Conservation (phyloP, 1,284 basidiomycete species). For the Chalciporus sp. region DNA sequence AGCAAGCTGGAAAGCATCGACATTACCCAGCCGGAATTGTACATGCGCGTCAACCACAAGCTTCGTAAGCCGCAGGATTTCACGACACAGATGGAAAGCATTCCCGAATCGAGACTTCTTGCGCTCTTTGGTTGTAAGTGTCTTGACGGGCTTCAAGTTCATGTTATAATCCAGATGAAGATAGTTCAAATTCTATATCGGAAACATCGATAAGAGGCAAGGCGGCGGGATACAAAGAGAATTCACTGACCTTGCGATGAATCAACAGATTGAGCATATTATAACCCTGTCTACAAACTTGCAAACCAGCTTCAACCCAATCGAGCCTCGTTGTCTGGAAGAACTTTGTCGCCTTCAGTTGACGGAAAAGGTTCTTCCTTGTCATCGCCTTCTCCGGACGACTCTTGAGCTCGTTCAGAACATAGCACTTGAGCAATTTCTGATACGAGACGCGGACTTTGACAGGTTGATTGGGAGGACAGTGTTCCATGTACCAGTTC, state of each 20-base stretch:
- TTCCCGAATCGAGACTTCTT: slow-evolving; percentile 99
- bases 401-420: slow-evolving; percentile 91
- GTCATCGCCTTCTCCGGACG: slow-evolving; percentile 94
- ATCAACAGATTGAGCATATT: slow-evolving; percentile 99
- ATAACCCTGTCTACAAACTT: slow-evolving; percentile 98
- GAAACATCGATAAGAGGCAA: not conserved
- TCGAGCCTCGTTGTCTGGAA: slow-evolving; percentile 98
- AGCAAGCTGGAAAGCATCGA: slow-evolving; percentile 98
- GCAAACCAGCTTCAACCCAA: slow-evolving; percentile 99
- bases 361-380: slow-evolving; percentile 96
- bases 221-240: not conserved
- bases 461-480: slow-evolving; percentile 93
- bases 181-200: slow-evolving; percentile 87
- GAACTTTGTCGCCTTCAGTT: slow-evolving; percentile 98
- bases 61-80: slow-evolving; percentile 96
- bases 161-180: slow-evolving; percentile 93
- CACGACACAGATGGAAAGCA: slow-evolving; percentile 97
- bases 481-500: slow-evolving; percentile 98
- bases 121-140: slow-evolving; percentile 97
- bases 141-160: slow-evolving; percentile 98
- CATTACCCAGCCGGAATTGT: slow-evolving; percentile 97
- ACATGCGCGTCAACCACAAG: slow-evolving; percentile 99
- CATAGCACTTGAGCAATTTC: slow-evolving; percentile 96
- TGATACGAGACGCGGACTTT: slow-evolving; percentile 99
- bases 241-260: slow-evolving; percentile 80